A percentile compares a stretch with the other conserved stretches of the same genome.
Evolutionary conservation across 768 basidiomycete genomes (phyloP).

Genomic region (Pluteus cervinus): DNA sequence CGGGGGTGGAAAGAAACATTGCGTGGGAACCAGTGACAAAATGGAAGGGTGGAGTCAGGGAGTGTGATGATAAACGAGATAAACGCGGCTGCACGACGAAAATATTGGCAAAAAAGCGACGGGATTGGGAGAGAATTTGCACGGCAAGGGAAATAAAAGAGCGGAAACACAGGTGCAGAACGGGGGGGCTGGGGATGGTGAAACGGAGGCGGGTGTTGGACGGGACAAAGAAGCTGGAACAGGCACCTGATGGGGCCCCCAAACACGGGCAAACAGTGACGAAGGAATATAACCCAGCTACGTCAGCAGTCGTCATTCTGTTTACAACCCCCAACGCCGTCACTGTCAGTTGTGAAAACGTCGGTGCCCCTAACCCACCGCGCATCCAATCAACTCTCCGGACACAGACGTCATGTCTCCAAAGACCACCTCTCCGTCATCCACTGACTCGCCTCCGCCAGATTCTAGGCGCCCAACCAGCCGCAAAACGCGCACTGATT

Average conservation of each 20-base stretch:
- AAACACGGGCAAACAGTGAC: constrained; percentile 34
- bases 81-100: constrained; percentile 3
- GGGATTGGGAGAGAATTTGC: not conserved
- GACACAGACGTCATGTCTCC: constrained; percentile 31
- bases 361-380: constrained; percentile 6
- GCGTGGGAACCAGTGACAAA: not conserved
- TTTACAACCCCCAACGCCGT: constrained; percentile 30
- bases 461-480: constrained; percentile 16
- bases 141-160: not conserved
- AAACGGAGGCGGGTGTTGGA: constrained; percentile 16
- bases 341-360: constrained; percentile 13
- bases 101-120: constrained; percentile 2
- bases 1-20: not conserved
- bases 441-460: constrained; percentile 14
- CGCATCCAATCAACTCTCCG: constrained; percentile 4
- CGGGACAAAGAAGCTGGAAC: constrained; percentile 4
- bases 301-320: constrained; percentile 48
- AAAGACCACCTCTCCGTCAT: constrained; percentile 29
- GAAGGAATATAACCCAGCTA: constrained; percentile 38
- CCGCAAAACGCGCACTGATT: constrained; percentile 56
- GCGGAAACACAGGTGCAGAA: not conserved
- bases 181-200: constrained; percentile 13
- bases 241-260: constrained; percentile 21
- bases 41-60: no score
- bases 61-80: no score